phyloP scores from a whole-genome alignment of 192 early-diverging fungal species.

The Backusella mclennaniae region DNA sequence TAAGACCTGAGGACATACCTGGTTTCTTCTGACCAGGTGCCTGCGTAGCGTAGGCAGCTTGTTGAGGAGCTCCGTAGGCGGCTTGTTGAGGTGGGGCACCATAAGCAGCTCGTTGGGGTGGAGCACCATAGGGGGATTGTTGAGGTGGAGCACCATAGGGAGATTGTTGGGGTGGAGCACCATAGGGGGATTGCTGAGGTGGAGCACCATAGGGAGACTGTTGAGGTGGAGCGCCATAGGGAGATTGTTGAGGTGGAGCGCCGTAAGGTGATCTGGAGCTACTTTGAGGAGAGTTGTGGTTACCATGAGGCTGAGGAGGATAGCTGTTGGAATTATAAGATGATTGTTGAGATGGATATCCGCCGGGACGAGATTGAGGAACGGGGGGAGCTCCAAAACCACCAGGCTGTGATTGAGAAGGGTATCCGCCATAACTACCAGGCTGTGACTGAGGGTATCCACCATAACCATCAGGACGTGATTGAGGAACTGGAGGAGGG shows the following conservation, averaged over 20 bases:
- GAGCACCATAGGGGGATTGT: neutral
- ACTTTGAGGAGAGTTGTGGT: neutral
- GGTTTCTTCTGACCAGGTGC: conserved; percentile 1
- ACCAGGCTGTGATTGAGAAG: neutral
- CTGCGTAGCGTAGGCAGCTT: neutral
- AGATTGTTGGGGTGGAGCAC: neutral
- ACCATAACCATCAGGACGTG: neutral
- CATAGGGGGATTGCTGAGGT: neutral
- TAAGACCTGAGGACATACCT: conserved; percentile 26
- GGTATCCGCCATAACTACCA: conserved; percentile 10
- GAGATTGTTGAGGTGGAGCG: neutral
- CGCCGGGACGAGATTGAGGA: neutral
- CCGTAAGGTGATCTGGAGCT: neutral
- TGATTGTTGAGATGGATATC: conserved; percentile 16
- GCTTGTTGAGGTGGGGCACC: neutral
- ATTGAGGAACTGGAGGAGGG: conserved; percentile 3
- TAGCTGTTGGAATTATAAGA: conserved; percentile 16
- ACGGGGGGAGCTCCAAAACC: conserved; percentile 8
- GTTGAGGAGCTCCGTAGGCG: neutral
- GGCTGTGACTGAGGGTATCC: neutral
- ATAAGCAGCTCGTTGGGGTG: neutral
- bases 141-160: neutral
- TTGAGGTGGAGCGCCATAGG: neutral
- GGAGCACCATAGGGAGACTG: conserved; percentile 1
- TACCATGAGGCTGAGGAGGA: conserved; percentile 5